Evolutionary conservation across 2,329 filamentous ascomycete genomes (phyloP), one percentile per base, ranked within the genome.

Genomic region (Fusarium transvaalense): DNA sequence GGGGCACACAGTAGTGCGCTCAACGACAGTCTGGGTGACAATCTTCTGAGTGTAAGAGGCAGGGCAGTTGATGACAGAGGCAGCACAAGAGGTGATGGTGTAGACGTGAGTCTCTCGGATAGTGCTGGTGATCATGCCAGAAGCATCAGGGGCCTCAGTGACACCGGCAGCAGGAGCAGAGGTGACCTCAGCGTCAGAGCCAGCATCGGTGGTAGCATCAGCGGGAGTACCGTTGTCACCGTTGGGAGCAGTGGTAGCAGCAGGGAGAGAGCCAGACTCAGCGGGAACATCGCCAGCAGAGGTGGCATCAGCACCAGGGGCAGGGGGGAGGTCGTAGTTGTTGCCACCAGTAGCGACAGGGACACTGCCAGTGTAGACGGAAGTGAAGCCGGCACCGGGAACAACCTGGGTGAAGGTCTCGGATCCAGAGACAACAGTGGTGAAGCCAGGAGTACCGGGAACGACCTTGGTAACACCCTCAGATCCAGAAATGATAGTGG

Each of bases 61-160:
- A 27, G 80, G 80, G 76, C 80, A 82, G 77, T 82, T 81, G 65
- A 77, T 63, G 17, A 79, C 78, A 15, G 74, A 73, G 34, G 75
- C 76, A 52, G 76, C 78, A 66, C 80, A 82, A 52, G 72, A 74
- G 43, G 80, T 82, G 61, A 81, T 73, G 43, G 75, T 76, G 62
- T 74, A 76, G 35, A 64, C 50, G 10, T 69, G 69, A 34, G 75
- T 75, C 46, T 66, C 64, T 7, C 52, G 65, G 31, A 71, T 50
- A 23, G 74, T 75, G 60, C 61, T 68, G 35, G 71, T 73, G 43
- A 69, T 59, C 31, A 70, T 61, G 55, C 65, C 65, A 37, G 56
- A 61, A 48, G 51, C 57, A 23, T 66, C 65, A 15, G 61, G 56
- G 34, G 55, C 58, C 27, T 58, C 34, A 4, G 64, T 66, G 50